phyloP scores from a whole-genome alignment of 208 protist species.

The Trypanosoma mega region DNA sequence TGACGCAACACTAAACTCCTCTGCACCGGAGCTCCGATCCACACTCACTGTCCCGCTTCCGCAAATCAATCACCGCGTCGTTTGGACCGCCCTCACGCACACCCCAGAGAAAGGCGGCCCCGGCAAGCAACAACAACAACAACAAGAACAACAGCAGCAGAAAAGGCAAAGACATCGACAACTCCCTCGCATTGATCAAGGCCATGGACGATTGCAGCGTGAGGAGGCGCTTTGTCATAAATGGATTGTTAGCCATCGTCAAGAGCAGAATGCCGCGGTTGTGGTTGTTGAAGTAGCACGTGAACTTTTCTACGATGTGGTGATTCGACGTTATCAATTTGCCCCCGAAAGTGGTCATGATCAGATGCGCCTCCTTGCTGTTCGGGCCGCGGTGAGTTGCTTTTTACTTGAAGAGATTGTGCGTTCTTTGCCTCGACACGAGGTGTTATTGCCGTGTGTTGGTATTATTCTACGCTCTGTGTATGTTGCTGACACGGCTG shows the following conservation, averaged over 20 bases:
- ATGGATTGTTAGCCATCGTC: constrained; percentile 13
- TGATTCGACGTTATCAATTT: constrained; percentile 10
- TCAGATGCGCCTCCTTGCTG: constrained; percentile 39
- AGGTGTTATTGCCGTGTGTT: constrained; percentile 56
- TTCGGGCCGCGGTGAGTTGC: constrained; percentile 46
- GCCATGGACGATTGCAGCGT: not conserved
- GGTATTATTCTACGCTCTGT: constrained; percentile 61
- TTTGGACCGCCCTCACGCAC: too few species aligned
- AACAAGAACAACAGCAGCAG: too few species aligned
- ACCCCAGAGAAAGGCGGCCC: too few species aligned
- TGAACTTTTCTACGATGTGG: constrained; percentile 21
- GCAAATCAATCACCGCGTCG: too few species aligned
- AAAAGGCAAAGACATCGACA: too few species aligned
- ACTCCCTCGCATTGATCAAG: constrained; percentile 1
- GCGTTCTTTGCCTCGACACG: constrained; percentile 51
- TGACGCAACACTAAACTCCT: too few species aligned
- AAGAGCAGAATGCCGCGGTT: constrained; percentile 7
- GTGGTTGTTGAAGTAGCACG: constrained; percentile 13
- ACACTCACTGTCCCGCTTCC: too few species aligned
- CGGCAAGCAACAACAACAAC: not conserved
- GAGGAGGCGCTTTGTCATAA: constrained; percentile 1
- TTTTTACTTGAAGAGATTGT: constrained; percentile 56
- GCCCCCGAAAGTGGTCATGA: constrained; percentile 10
- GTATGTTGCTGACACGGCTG: constrained; percentile 59
- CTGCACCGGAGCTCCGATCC: too few species aligned